Percentiles rank a stretch among this genome's conserved stretches.
Evolutionary conservation across 805 yeast genomes (phyloP).

Genomic region (Candida sithepensis): DNA sequence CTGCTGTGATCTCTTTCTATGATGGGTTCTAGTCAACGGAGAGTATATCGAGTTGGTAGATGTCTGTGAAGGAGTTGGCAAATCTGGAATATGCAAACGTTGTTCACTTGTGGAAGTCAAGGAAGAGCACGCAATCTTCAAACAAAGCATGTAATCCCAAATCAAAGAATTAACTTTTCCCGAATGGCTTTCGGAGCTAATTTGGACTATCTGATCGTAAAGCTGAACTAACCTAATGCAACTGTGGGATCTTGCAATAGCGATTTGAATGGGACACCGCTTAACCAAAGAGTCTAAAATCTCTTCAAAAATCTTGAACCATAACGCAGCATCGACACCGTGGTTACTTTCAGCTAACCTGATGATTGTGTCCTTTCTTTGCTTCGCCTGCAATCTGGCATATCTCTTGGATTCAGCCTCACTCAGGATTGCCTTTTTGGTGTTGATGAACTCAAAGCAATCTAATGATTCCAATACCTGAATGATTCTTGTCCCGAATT

Average conservation of each 20-base stretch:
- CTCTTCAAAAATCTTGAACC: conserved; percentile 86
- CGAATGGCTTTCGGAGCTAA: conserved; percentile 39
- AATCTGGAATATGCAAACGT: conserved; percentile 58
- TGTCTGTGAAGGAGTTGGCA: conserved; percentile 11
- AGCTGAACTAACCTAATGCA: conserved; percentile 86
- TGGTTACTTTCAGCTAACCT: conserved; percentile 85
- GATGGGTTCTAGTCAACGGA: conserved; percentile 53
- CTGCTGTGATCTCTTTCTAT: conserved; percentile 74
- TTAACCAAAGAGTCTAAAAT: conserved; percentile 69
- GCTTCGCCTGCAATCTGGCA: conserved; percentile 52
- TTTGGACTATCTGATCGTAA: conserved; percentile 61
- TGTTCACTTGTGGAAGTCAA: conserved; percentile 88
- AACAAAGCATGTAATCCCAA: conserved; percentile 55
- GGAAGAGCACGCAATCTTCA: conserved; percentile 89
- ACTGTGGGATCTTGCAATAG: conserved; percentile 85
- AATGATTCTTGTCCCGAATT: conserved; percentile 70
- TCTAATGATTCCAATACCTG: conserved; percentile 73
- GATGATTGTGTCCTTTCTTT: conserved; percentile 64
- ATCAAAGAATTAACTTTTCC: conserved; percentile 26
- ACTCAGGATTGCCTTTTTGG: conserved; percentile 49
- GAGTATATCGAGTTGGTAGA: conserved; percentile 29
- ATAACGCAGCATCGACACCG: conserved; percentile 94
- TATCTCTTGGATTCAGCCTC: conserved; percentile 78
- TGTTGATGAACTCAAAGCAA: conserved; percentile 57
- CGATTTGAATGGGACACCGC: conserved; percentile 88